Evolutionary conservation across 805 yeast species (phyloP).

Genomic region (Pichia exigua): DNA sequence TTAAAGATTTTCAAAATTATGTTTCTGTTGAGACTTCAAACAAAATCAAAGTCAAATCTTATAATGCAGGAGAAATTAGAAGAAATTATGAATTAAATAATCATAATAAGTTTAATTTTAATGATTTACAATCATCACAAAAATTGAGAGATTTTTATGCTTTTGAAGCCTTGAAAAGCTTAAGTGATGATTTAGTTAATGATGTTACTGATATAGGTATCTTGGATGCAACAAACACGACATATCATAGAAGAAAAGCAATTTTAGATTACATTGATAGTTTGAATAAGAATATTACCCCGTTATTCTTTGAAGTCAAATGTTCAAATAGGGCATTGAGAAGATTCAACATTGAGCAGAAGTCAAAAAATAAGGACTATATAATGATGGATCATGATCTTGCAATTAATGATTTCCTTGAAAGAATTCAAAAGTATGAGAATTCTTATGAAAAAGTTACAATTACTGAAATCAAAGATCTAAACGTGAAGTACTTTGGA

Average conservation of each 20-base stretch:
- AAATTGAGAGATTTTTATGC: slow-evolving; percentile 87
- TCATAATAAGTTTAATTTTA: slow-evolving; percentile 21
- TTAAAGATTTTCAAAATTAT: slow-evolving; percentile 22
- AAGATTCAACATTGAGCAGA: slow-evolving; percentile 55
- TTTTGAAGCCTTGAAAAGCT: slow-evolving; percentile 76
- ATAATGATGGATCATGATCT: slow-evolving; percentile 39
- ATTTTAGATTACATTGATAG: slow-evolving; percentile 47
- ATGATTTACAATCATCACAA: slow-evolving; percentile 36
- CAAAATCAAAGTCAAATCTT: slow-evolving; percentile 26
- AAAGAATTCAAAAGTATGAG: slow-evolving; percentile 46
- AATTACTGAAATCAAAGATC: slow-evolving; percentile 23
- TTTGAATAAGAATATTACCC: slow-evolving; percentile 35
- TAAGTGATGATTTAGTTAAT: slow-evolving; percentile 61
- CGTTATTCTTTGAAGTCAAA: slow-evolving; percentile 52
- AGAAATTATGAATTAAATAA: slow-evolving; percentile 28
- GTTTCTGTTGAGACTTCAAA: slow-evolving; percentile 11
- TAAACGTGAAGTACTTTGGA: slow-evolving; percentile 25
- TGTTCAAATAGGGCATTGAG: slow-evolving; percentile 46
- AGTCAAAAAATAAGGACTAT: slow-evolving; percentile 58
- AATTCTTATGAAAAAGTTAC: slow-evolving; percentile 33
- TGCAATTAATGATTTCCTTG: slow-evolving; percentile 54
- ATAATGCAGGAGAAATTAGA: slow-evolving; percentile 47
- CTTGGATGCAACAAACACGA: slow-evolving; percentile 64
- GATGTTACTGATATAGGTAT: slow-evolving; percentile 89
- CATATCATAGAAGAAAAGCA: slow-evolving; percentile 47